Percentiles rank a stretch among this genome's conserved stretches.
These are phyloP conservation scores for Umbelopsis ramanniana DNA, from an alignment of 192 early-diverging fungal species.

Conservation along the genomic window DNA sequence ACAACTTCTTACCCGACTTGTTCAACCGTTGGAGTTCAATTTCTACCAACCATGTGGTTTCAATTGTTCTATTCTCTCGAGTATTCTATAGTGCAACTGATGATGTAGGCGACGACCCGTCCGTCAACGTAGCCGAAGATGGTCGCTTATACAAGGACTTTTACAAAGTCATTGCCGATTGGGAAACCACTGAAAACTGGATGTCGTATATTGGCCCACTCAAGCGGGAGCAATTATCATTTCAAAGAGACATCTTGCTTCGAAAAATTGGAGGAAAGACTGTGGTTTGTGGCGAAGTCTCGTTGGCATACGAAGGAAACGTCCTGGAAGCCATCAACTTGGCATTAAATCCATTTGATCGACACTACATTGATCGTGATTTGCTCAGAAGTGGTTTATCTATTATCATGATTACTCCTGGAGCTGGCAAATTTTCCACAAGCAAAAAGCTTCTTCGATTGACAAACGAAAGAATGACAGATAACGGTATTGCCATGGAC, in stretches of 20 bases:
- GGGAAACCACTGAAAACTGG: conserved; percentile 86
- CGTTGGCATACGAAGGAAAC: conserved; percentile 90
- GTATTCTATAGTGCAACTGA: conserved; percentile 72
- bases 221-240: conserved; percentile 78
- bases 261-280: conserved; percentile 49
- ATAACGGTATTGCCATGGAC: conserved; percentile 90
- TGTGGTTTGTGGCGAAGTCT: conserved; percentile 76
- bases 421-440: conserved; percentile 89
- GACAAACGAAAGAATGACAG: conserved; percentile 94
- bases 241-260: conserved; percentile 70
- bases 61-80: conserved; percentile 91
- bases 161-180: conserved; percentile 94
- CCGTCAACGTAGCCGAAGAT: conserved; percentile 49
- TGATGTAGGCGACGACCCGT: conserved; percentile 46
- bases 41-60: conserved; percentile 93
- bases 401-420: conserved; percentile 88
- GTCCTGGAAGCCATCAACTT: conserved; percentile 96
- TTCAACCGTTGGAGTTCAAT: conserved; percentile 84
- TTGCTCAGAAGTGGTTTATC: conserved; percentile 87
- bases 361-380: conserved; percentile 95
- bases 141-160: conserved; percentile 86
- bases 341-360: conserved; percentile 93
- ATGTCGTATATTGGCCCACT: conserved; percentile 61
- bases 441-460: conserved; percentile 83
- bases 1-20: conserved; percentile 87